These are phyloP conservation scores for Codiaeum variegatum DNA, from an alignment of 441 rosid genomes.

Conservation along the genomic window DNA sequence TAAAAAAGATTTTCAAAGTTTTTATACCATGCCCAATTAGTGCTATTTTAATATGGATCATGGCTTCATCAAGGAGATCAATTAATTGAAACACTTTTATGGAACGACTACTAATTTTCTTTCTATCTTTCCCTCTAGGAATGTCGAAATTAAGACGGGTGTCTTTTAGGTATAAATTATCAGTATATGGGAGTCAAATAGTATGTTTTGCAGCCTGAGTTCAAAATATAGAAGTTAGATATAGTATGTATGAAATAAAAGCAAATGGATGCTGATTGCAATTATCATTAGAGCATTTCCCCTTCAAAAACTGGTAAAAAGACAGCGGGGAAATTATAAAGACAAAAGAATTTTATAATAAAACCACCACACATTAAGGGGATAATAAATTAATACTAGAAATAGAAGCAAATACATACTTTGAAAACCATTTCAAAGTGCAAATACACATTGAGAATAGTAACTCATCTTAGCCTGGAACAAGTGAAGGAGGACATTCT, in stretches of 20 bases:
- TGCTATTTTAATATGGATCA: conserved; percentile 61
- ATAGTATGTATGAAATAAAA: background rate
- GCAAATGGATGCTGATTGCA: background rate
- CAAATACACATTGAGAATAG: no score
- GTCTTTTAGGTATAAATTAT: conserved; percentile 49
- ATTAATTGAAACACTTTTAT: conserved; percentile 83
- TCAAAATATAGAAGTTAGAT: conserved; percentile 13
- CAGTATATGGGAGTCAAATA: conserved; percentile 72
- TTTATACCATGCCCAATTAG: conserved; percentile 76
- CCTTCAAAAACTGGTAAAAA: background rate
- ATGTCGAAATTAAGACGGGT: conserved; percentile 90
- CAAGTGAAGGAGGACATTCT: no score
- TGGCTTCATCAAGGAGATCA: conserved; percentile 94
- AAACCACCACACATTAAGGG: background rate
- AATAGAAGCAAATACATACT: conserved; percentile 36
- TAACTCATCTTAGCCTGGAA: no score
- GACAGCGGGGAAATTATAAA: background rate
- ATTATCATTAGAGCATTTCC: background rate
- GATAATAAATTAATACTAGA: background rate
- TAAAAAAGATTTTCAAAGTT: conserved; percentile 12
- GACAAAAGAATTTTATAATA: background rate
- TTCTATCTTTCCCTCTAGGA: conserved; percentile 86
- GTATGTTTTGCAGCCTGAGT: conserved; percentile 78
- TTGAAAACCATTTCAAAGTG: conserved; percentile 88
- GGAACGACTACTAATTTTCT: conserved; percentile 80